A percentile compares a stretch with the other conserved stretches of the same genome.
Conservation (phyloP, 805 yeast genomes). For the Nakazawaea sp. region DNA sequence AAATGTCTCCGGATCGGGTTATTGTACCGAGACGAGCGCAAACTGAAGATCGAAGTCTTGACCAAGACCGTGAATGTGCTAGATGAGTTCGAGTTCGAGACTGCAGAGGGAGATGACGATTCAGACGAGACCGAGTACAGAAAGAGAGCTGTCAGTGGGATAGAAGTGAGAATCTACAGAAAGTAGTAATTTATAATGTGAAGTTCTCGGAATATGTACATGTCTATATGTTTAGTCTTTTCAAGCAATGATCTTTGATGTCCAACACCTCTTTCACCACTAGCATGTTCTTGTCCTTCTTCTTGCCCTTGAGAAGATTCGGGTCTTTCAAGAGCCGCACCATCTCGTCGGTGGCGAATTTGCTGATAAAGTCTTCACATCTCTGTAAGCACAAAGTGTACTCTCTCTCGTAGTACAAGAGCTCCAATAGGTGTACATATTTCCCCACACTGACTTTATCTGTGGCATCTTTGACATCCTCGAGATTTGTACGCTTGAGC, state of each 20-base stretch:
- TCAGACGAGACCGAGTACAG: constrained; percentile 24
- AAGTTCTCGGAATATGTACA: background rate
- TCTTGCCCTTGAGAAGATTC: too few relatives aligned
- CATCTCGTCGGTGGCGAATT: constrained; percentile 21
- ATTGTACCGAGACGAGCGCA: constrained; percentile 45
- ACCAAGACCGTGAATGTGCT: constrained; percentile 65
- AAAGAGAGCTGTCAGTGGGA: constrained; percentile 39
- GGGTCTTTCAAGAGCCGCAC: too few relatives aligned
- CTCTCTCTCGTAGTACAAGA: constrained; percentile 49
- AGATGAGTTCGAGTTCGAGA: constrained; percentile 47
- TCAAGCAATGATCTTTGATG: constrained; percentile 33
- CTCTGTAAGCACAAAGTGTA: constrained; percentile 45
- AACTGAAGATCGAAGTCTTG: constrained; percentile 46
- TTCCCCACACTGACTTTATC: constrained; percentile 50
- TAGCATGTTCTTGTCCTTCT: constrained; percentile 35
- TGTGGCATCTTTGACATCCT: constrained; percentile 18
- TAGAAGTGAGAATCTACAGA: constrained; percentile 37
- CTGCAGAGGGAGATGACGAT: constrained; percentile 16
- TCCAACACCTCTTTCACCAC: constrained; percentile 45
- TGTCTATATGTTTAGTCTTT: constrained; percentile 14
- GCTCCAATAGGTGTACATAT: constrained; percentile 54
- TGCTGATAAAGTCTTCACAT: constrained; percentile 28
- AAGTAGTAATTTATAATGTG: constrained; percentile 4
- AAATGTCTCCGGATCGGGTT: constrained; percentile 57
- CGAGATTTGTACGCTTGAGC: constrained; percentile 14